phyloP scores from a whole-genome alignment of 2,329 filamentous ascomycete genomes.

The Trichoderma polysporum region DNA sequence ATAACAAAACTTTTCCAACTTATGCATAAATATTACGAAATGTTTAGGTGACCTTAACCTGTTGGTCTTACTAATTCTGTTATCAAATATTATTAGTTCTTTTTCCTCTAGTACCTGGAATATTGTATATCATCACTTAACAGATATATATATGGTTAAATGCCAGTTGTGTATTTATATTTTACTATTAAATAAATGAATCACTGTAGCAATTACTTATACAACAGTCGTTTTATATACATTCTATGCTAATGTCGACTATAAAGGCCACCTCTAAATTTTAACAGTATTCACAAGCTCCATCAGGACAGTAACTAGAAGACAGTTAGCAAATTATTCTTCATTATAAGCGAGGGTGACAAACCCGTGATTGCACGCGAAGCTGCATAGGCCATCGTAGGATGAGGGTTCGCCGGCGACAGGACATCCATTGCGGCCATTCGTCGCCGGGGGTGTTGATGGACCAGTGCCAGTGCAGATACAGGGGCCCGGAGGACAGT shows the following conservation, averaged over 20 bases:
- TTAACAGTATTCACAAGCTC: not conserved
- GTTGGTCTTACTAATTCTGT: too few relatives aligned
- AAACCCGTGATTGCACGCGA: conserved; percentile 33
- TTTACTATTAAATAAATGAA: not conserved
- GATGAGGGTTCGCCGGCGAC: conserved; percentile 33
- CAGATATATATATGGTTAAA: too few relatives aligned
- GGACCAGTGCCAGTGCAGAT: conserved; percentile 34
- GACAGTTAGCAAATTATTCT: not conserved
- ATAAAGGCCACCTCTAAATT: not conserved
- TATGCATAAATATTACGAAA: too few relatives aligned
- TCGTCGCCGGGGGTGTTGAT: conserved; percentile 27
- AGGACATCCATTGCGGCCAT: conserved; percentile 35
- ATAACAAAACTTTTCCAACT: too few relatives aligned
- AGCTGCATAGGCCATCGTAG: conserved; percentile 48
- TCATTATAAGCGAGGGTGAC: not conserved
- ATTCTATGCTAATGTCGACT: not conserved
- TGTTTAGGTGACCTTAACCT: too few relatives aligned
- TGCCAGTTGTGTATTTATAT: too few relatives aligned
- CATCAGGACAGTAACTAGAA: not conserved
- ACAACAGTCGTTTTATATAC: not conserved
- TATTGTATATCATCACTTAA: too few relatives aligned
- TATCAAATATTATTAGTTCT: too few relatives aligned
- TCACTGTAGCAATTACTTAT: not conserved
- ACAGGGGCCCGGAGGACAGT: conserved; percentile 37
- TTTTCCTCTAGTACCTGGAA: too few relatives aligned